These are phyloP conservation scores for Chimonanthus praecox DNA, from an alignment of 164 flowering plant genomes.

Conservation along the genomic window DNA sequence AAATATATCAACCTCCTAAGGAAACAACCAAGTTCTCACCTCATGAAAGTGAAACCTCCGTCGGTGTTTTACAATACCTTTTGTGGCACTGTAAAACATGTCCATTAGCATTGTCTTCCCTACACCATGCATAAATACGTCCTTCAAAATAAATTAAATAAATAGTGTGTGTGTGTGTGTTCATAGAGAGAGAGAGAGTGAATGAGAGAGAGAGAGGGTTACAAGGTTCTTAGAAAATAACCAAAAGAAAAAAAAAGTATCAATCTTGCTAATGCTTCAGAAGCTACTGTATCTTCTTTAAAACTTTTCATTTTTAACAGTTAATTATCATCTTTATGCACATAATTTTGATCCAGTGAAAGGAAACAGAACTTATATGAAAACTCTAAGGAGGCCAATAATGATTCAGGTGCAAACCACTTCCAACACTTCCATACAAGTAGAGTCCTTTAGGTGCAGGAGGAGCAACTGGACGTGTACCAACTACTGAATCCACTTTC, in stretches of 20 bases:
- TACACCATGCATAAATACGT: conserved; percentile 19
- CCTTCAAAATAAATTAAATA: background rate
- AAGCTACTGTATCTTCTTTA: background rate
- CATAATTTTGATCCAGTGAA: no score
- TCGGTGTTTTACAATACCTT: conserved; percentile 78
- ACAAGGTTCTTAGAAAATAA: background rate
- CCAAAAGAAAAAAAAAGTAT: no score
- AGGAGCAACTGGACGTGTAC: conserved; percentile 79
- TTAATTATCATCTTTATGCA: no score
- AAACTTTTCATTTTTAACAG: background rate
- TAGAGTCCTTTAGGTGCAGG: conserved; percentile 88
- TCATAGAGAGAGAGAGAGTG: no score
- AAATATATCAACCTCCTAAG: background rate
- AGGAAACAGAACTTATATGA: no score
- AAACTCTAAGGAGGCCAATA: no score
- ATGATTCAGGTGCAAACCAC: conserved; percentile 39
- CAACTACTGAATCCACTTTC: conserved; percentile 74
- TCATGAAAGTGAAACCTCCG: conserved; percentile 92
- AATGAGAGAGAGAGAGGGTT: background rate
- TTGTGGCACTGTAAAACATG: conserved; percentile 83
- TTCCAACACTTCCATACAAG: conserved; percentile 93
- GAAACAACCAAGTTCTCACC: conserved; percentile 32
- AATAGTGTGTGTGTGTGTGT: no score
- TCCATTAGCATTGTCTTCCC: conserved; percentile 99
- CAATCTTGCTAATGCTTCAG: background rate